Percentiles rank a stretch among this genome's conserved stretches.
These are phyloP conservation scores for Immersiella caudata DNA, from an alignment of 495 filamentous ascomycete species.

Conservation along the genomic window DNA sequence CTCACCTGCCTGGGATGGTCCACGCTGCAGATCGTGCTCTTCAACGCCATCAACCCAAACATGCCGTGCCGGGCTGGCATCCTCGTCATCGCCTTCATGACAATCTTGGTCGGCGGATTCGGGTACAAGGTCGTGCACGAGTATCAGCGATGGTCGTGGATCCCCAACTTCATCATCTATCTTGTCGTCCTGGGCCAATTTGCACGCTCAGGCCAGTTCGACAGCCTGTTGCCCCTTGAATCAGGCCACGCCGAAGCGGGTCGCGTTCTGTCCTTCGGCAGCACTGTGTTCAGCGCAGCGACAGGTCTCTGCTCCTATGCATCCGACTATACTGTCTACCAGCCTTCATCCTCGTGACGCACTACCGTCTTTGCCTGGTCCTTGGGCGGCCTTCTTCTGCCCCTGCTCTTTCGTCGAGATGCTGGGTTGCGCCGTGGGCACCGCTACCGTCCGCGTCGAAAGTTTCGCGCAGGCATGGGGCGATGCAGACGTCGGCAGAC, in stretches of 20 bases:
- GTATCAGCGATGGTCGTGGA: conserved; percentile 70
- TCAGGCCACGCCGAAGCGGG: neutral
- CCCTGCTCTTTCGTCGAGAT: neutral
- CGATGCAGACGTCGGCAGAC: neutral
- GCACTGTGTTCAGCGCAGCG: neutral
- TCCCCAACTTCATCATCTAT: conserved; percentile 71
- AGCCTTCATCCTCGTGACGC: neutral
- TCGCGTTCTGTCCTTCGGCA: neutral
- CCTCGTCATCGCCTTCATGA: conserved; percentile 72
- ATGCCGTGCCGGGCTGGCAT: conserved; percentile 78
- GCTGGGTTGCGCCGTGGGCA: neutral
- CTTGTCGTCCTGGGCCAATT: conserved; percentile 75
- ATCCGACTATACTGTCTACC: neutral
- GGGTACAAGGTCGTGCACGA: conserved; percentile 81
- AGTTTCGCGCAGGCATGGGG: neutral
- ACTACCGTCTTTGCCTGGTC: neutral
- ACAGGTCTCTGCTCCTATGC: neutral
- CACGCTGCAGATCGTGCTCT: conserved; percentile 74
- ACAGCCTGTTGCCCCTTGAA: conserved; percentile 61
- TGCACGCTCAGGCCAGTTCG: conserved; percentile 71
- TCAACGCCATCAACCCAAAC: conserved; percentile 71
- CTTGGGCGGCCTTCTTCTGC: neutral
- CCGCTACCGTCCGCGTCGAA: neutral
- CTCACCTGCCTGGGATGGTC: conserved; percentile 79
- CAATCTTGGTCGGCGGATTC: conserved; percentile 71